Evolutionary conservation across 805 yeast genomes (phyloP).

Genomic region (Candida glaebosa): DNA sequence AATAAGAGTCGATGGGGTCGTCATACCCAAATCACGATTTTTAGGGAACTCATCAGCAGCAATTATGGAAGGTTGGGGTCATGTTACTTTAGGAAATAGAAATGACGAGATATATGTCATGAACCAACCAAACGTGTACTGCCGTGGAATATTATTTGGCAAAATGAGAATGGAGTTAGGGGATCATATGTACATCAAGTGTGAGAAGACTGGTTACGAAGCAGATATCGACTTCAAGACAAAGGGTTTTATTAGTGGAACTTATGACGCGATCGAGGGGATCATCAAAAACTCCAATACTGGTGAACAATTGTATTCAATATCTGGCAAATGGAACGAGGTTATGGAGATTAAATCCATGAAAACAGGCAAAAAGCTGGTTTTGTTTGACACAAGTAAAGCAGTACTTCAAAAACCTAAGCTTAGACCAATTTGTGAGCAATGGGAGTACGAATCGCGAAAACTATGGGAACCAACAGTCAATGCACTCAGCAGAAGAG

Average conservation of each 20-base stretch:
- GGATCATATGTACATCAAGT: conserved; percentile 78
- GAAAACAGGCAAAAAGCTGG: conserved; percentile 47
- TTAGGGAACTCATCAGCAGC: conserved; percentile 96
- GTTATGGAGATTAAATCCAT: conserved; percentile 58
- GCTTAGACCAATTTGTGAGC: conserved; percentile 77
- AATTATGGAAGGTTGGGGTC: conserved; percentile 89
- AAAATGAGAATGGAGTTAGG: conserved; percentile 88
- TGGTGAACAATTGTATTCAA: conserved; percentile 54
- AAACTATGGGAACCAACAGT: conserved; percentile 80
- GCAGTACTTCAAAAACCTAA: conserved; percentile 56
- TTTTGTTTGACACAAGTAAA: conserved; percentile 43
- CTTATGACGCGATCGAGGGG: conserved; percentile 88
- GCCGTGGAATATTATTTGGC: conserved; percentile 90
- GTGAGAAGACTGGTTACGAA: conserved; percentile 52
- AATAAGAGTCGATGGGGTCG: conserved; percentile 85
- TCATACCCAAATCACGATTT: conserved; percentile 83
- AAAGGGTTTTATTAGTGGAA: conserved; percentile 90
- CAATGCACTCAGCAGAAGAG: conserved; percentile 71
- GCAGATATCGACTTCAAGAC: conserved; percentile 92
- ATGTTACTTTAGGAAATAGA: conserved; percentile 62
- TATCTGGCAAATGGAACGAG: conserved; percentile 94
- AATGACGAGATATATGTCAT: conserved; percentile 70
- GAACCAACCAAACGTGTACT: conserved; percentile 95
- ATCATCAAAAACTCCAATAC: conserved; percentile 44
- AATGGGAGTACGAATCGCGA: conserved; percentile 77